These are phyloP conservation scores for Plicaturopsis crispa DNA, from an alignment of 768 basidiomycete genomes.

Conservation along the genomic window DNA sequence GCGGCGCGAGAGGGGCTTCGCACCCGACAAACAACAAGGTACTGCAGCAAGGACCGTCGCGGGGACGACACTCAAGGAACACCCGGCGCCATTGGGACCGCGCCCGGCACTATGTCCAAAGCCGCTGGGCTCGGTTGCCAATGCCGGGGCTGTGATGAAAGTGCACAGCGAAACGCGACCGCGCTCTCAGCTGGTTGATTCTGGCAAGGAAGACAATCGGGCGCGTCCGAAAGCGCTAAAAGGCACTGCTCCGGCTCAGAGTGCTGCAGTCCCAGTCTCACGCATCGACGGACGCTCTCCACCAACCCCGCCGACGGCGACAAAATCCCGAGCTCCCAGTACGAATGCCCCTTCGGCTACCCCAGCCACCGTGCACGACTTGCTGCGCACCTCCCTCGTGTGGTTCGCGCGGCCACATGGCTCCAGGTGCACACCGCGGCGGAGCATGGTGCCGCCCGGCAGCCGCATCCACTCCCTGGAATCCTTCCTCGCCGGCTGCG, in stretches of 20 bases:
- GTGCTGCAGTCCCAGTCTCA: neutral
- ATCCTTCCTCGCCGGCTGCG: constrained; percentile 40
- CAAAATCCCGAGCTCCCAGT: too few species aligned
- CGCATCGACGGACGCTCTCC: neutral
- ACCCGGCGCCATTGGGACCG: neutral
- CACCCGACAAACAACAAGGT: neutral
- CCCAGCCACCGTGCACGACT: constrained; percentile 5
- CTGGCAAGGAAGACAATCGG: neutral
- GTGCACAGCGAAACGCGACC: neutral
- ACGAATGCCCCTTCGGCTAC: constrained; percentile 7
- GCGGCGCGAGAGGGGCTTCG: constrained; percentile 3
- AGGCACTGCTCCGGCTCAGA: neutral
- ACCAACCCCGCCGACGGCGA: neutral
- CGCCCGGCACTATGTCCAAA: neutral
- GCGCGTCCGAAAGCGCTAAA: neutral
- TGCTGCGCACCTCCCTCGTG: constrained; percentile 12
- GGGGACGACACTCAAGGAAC: constrained; percentile 1
- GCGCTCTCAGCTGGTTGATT: too few species aligned
- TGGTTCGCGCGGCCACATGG: constrained; percentile 10
- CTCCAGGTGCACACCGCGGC: constrained; percentile 20
- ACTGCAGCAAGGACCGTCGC: neutral
- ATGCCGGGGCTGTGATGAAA: neutral
- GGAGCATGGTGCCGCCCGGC: constrained; percentile 21
- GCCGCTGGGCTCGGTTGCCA: neutral
- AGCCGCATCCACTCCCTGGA: constrained; percentile 33